Evolutionary conservation across 2,329 filamentous ascomycete genomes (phyloP).

Genomic region (Scytalidium lignicola): DNA sequence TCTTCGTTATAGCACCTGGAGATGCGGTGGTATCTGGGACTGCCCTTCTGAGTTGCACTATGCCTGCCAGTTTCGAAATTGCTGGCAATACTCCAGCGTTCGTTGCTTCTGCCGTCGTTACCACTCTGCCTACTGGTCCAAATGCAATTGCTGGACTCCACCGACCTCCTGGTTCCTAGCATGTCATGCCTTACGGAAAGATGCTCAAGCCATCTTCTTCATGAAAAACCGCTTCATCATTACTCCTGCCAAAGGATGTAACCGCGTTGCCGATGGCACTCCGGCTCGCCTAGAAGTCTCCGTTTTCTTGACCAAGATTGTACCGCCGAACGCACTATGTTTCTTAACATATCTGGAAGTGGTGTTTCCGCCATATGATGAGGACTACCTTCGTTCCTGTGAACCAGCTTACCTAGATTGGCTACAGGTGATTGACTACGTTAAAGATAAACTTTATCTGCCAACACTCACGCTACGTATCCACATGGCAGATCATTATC

Average conservation of each 20-base stretch:
- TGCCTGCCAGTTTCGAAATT: slow-evolving; percentile 3
- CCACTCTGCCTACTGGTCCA: slow-evolving; percentile 10
- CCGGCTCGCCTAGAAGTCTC: slow-evolving; percentile 2
- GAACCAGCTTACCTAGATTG: too few relatives aligned
- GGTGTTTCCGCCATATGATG: too few relatives aligned
- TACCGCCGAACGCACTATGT: not conserved
- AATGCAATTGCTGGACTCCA: slow-evolving; percentile 12
- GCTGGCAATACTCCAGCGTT: not conserved
- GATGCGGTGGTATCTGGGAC: not conserved
- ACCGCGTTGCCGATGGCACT: not conserved
- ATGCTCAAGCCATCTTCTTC: slow-evolving; percentile 9
- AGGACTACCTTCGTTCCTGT: too few relatives aligned
- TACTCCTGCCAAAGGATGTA: not conserved
- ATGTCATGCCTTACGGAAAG: slow-evolving; percentile 4
- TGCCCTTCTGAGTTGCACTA: not conserved
- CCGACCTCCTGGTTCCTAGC: slow-evolving; percentile 12
- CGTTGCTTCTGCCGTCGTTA: slow-evolving; percentile 10
- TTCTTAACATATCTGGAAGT: not conserved
- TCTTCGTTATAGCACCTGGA: not conserved
- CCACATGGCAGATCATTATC: too few relatives aligned
- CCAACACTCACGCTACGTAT: too few relatives aligned
- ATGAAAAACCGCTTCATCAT: slow-evolving; percentile 11
- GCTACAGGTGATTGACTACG: too few relatives aligned
- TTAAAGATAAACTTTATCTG: too few relatives aligned
- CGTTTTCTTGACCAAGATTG: slow-evolving; percentile 1